Evolutionary conservation across 1,139 yeast genomes (phyloP), one percentile per base, ranked within the genome.

Genomic region (Hyphopichia fennica): DNA sequence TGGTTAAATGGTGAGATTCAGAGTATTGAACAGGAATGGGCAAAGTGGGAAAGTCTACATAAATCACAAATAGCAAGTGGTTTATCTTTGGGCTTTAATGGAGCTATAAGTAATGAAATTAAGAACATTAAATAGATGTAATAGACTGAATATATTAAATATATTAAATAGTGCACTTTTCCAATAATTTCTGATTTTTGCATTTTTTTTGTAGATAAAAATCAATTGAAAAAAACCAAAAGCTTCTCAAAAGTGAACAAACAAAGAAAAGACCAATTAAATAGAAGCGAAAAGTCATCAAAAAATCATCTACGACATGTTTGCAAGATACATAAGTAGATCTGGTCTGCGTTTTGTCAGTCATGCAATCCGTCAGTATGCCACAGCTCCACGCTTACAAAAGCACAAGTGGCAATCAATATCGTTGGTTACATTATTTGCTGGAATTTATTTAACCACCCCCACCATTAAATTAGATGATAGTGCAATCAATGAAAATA

Each of bases 51-150:
- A 35, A 39, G 65, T 10, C 53, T 82, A 4, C 56, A 69, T 45
- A 64, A 67, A 37, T 79, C 84, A 2, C 87, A 82, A 56, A 46
- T 65, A 14, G 82, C 84, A 2, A 81, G 86, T 28, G 81, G 81
- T 1, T 53, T 72, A 41, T 65, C 82, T 2, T 57, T 81, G 30
- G 65, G 63, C 46, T 50, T 58, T 36, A 49, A 52, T 3, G 52
- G 49, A 11, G 62, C 77, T 16, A 58, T 69, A 15, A 56, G 52
- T 38, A 49, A 51, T 15, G 41, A 46, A 16, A 54, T 59, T 9
- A 42, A 44, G 32, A 22, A 41, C 15, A 45, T 52, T 37, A 36
- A 36, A 19, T 18, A 30, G 33, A 30, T 20, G 5, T 4, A 10
- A 11, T 25, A 16, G 16, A n/a, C n/a, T n/a, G n/a, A n/a, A n/a